Conservation (phyloP, 1,139 yeast genomes). For the Wickerhamomyces sp. region DNA sequence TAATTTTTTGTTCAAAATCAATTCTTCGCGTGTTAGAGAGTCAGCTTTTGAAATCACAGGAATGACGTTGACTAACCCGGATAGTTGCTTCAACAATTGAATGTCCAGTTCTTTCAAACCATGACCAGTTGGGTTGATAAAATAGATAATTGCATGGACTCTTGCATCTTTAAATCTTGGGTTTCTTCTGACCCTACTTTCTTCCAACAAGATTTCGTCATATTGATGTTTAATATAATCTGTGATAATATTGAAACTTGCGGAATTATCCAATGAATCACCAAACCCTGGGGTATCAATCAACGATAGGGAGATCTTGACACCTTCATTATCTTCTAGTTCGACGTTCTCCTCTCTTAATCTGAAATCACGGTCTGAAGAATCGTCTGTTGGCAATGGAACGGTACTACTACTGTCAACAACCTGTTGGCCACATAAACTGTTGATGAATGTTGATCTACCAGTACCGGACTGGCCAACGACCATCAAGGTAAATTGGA, state of each 20-base stretch:
- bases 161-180: constrained; percentile 77
- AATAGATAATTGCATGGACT: constrained; percentile 68
- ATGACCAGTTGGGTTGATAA: constrained; percentile 72
- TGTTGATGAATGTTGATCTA: constrained; percentile 78
- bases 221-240: constrained; percentile 74
- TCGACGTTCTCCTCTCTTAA: constrained; percentile 53
- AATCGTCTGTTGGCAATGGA: constrained; percentile 39
- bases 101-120: constrained; percentile 74
- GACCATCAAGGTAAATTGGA: constrained; percentile 79
- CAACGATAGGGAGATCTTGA: constrained; percentile 56
- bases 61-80: constrained; percentile 77
- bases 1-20: constrained; percentile 58
- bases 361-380: constrained; percentile 38
- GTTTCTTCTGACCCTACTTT: constrained; percentile 83
- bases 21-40: constrained; percentile 73
- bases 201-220: constrained; percentile 88
- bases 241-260: constrained; percentile 57
- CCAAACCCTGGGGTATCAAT: constrained; percentile 84
- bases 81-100: constrained; percentile 69
- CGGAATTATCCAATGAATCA: constrained; percentile 61
- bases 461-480: constrained; percentile 81
- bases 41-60: constrained; percentile 90
- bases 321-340: constrained; percentile 73
- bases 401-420: constrained; percentile 46
- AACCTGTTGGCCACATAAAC: constrained; percentile 84